Conservation (phyloP, 169 alveolate species). For the Cryptosporidium canis region DNA sequence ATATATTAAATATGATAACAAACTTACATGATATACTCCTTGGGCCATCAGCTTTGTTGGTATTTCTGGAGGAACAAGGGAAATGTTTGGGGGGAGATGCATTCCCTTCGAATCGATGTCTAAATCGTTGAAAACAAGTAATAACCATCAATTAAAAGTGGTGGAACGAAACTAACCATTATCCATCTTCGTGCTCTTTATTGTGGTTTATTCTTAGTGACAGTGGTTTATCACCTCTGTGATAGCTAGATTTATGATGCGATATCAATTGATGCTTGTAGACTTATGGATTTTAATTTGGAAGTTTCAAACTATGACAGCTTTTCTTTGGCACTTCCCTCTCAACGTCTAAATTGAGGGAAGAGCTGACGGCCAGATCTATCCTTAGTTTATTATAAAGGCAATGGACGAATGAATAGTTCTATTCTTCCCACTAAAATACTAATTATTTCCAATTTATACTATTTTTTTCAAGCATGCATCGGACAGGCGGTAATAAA, state of each 20-base stretch:
- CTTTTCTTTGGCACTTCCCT: not conserved
- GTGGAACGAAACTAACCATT: not conserved
- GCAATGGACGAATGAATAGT: not conserved
- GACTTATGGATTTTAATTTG: not conserved
- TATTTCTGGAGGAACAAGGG: conserved; percentile 70
- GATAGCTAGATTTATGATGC: not conserved
- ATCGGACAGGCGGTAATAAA: conserved; percentile 47
- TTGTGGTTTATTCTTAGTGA: not conserved
- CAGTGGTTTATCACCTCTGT: not conserved
- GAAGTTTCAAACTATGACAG: not conserved
- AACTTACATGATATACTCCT: conserved; percentile 65
- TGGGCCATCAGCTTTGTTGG: conserved; percentile 64
- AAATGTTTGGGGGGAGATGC: conserved; percentile 63
- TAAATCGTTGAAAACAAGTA: not conserved
- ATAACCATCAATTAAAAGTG: not conserved
- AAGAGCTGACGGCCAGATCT: not conserved
- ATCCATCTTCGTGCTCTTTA: not conserved
- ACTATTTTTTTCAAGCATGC: conserved; percentile 53
- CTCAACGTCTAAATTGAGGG: not conserved
- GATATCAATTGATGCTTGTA: not conserved
- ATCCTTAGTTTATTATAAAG: not conserved
- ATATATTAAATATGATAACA: not conserved
- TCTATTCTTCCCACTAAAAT: not conserved
- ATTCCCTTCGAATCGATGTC: conserved; percentile 33
- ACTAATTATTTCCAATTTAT: not conserved